Evolutionary conservation across 257 asterid genomes (phyloP).

Genomic region (Penstemon newberryi): DNA sequence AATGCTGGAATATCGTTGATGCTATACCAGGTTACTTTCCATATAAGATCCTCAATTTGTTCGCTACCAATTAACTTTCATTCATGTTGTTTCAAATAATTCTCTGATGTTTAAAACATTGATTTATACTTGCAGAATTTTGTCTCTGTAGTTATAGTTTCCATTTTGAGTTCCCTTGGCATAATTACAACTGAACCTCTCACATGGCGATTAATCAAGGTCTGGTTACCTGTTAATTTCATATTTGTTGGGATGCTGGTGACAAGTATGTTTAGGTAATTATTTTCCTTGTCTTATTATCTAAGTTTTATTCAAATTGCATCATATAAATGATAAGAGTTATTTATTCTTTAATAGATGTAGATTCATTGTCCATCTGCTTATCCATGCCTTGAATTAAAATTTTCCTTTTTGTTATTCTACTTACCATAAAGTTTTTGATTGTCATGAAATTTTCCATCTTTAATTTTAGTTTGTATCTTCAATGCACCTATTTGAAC

Average conservation of each 20-base stretch:
- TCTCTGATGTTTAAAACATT: constrained; percentile 1
- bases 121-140: constrained; percentile 67
- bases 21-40: constrained; percentile 81
- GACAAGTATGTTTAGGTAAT: constrained; percentile 98
- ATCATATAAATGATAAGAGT: neutral
- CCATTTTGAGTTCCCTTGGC: constrained; percentile 62
- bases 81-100: constrained; percentile 25
- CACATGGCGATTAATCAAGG: constrained; percentile 82
- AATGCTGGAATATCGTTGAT: constrained; percentile 89
- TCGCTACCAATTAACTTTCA: neutral
- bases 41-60: constrained; percentile 19
- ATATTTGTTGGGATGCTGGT: constrained; percentile 97
- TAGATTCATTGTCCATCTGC: constrained; percentile 5
- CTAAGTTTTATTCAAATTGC: neutral
- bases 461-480: constrained; percentile 11
- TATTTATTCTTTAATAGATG: neutral
- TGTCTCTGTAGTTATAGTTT: constrained; percentile 73
- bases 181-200: constrained; percentile 80
- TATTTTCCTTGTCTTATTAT: constrained; percentile 17
- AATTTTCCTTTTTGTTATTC: constrained; percentile 11
- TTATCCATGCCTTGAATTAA: neutral
- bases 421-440: constrained; percentile 16
- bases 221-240: constrained; percentile 92
- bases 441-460: constrained; percentile 7
- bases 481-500: neutral